Percentiles rank a stretch among this genome's conserved stretches.
These are phyloP conservation scores for Globisporangium carolinianum DNA, from an alignment of 352 stramenopile species.

Conservation along the genomic window DNA sequence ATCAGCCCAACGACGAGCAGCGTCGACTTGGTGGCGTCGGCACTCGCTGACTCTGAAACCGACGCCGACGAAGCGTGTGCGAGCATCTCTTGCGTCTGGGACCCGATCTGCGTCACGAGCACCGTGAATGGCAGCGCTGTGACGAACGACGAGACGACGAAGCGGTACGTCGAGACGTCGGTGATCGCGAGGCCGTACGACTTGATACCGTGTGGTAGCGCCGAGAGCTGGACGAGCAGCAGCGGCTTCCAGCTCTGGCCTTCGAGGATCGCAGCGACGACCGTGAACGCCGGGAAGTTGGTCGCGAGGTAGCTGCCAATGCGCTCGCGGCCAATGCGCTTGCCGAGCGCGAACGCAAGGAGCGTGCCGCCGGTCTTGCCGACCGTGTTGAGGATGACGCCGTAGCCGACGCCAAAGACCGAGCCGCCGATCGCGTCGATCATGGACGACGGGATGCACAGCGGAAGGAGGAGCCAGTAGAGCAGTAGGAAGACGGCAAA, in stretches of 20 bases:
- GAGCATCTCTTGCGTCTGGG: slow-evolving; percentile 45
- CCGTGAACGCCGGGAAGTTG: slow-evolving; percentile 48
- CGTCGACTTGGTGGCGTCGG: slow-evolving; percentile 11
- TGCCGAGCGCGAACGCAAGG: slow-evolving; percentile 56
- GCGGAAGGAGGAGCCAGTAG: slow-evolving; percentile 43
- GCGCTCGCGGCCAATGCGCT: slow-evolving; percentile 41
- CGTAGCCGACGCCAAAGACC: slow-evolving; percentile 47
- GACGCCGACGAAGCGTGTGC: slow-evolving; percentile 6
- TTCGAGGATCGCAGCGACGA: slow-evolving; percentile 43
- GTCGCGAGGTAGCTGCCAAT: slow-evolving; percentile 45
- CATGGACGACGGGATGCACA: slow-evolving; percentile 59
- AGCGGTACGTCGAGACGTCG: slow-evolving; percentile 44
- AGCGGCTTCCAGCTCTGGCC: slow-evolving; percentile 67
- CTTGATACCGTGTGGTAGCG: slow-evolving; percentile 63
- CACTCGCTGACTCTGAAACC: slow-evolving; percentile 12
- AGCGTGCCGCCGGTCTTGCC: slow-evolving; percentile 58
- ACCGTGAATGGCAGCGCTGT: slow-evolving; percentile 46
- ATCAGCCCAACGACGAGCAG: slow-evolving; percentile 25
- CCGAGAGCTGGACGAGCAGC: slow-evolving; percentile 64
- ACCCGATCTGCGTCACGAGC: slow-evolving; percentile 60
- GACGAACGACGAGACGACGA: slow-evolving; percentile 48
- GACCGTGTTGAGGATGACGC: slow-evolving; percentile 40
- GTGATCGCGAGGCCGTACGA: slow-evolving; percentile 70
- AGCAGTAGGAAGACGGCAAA: slow-evolving; percentile 51
- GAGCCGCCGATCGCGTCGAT: slow-evolving; percentile 62